A percentile compares a stretch with the other conserved stretches of the same genome.
Conservation (phyloP, 306 rosid genomes). For the Vigna radiata region DNA sequence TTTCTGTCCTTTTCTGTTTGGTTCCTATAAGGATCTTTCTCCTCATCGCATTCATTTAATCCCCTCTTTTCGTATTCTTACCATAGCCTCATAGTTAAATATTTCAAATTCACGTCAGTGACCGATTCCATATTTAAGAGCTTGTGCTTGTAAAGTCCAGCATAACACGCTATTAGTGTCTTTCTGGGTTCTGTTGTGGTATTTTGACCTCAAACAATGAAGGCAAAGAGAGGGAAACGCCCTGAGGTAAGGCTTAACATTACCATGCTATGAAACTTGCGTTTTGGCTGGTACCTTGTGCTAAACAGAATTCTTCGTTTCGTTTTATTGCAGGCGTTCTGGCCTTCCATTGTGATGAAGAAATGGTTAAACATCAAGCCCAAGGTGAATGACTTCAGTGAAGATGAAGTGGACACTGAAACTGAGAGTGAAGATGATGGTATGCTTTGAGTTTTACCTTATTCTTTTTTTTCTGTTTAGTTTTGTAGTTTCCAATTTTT, state of each 20-base stretch:
- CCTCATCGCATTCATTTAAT: conserved; percentile 38
- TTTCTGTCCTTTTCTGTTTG: conserved; percentile 63
- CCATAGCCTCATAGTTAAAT: conserved; percentile 35
- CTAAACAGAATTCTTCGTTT: conserved; percentile 38
- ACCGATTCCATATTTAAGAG: conserved; percentile 60
- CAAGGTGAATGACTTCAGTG: conserved; percentile 87
- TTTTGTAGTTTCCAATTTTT: conserved; percentile 9
- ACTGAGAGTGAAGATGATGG: conserved; percentile 98
- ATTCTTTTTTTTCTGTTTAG: conserved; percentile 33
- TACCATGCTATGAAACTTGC: conserved; percentile 16
- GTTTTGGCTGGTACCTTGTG: background rate
- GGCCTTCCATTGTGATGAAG: conserved; percentile 98
- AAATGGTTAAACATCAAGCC: conserved; percentile 97
- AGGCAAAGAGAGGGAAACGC: conserved; percentile 69
- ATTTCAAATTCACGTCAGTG: conserved; percentile 42
- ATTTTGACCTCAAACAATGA: conserved; percentile 63
- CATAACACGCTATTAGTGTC: conserved; percentile 31
- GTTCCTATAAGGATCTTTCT: conserved; percentile 48
- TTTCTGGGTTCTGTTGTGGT: conserved; percentile 36
- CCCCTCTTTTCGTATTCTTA: conserved; percentile 36
- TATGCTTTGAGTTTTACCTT: conserved; percentile 42
- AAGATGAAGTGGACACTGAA: conserved; percentile 95
- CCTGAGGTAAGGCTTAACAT: conserved; percentile 67
- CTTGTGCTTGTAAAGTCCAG: conserved; percentile 47
- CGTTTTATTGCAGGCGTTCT: conserved; percentile 71